Evolutionary conservation across 805 yeast genomes (phyloP).

Genomic region (Wickerhamiella australiensis): DNA sequence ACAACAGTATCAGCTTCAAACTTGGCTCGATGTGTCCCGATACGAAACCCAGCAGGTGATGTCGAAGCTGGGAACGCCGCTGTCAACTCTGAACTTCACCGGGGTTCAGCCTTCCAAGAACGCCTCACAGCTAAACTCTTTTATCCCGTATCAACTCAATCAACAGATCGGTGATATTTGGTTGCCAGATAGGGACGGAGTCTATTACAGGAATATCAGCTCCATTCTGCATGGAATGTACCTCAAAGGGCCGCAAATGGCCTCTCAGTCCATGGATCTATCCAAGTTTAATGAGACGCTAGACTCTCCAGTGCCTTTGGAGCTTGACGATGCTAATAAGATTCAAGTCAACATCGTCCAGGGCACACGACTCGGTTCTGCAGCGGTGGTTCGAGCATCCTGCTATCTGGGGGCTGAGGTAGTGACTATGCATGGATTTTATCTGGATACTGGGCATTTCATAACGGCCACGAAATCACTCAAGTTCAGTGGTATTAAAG

Average conservation of each 20-base stretch:
- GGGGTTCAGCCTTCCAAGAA: background rate
- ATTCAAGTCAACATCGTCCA: slow-evolving; percentile 10
- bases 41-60: background rate
- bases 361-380: slow-evolving; percentile 8
- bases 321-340: slow-evolving; percentile 6
- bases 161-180: slow-evolving; percentile 1
- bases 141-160: background rate
- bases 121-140: background rate
- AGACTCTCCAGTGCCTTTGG: background rate
- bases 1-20: slow-evolving; percentile 37
- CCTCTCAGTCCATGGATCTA: background rate
- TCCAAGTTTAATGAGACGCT: background rate
- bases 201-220: slow-evolving; percentile 10
- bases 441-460: slow-evolving; percentile 28
- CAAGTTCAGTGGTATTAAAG: slow-evolving; percentile 27
- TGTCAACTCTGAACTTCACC: slow-evolving; percentile 10
- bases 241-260: background rate
- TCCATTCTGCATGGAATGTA: slow-evolving; percentile 11
- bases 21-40: background rate
- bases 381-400: slow-evolving; percentile 11
- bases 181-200: background rate
- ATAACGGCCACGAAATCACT: slow-evolving; percentile 25
- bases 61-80: background rate
- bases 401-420: background rate
- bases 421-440: slow-evolving; percentile 24